Evolutionary conservation across 352 stramenopile species (phyloP), one percentile per base, ranked within the genome.

Genomic region (Globisporangium echinulatum): DNA sequence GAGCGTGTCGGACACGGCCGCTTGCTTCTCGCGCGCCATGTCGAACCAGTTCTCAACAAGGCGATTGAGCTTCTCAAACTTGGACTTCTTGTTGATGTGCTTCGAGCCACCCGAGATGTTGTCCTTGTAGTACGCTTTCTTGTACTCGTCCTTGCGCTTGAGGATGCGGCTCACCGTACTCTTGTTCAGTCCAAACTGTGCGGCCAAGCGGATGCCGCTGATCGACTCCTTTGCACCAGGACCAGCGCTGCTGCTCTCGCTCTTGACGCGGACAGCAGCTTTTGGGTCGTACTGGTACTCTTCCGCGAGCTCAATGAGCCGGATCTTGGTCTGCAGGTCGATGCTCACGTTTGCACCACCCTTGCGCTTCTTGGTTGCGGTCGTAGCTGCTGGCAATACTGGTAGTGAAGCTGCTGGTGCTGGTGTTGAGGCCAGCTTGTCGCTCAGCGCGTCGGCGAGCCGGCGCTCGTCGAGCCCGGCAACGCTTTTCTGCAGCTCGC

Each of bases 41-140:
- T 92, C 82, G 65, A 88, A 92, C 82, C 82, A 92, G 59, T 88
- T 92, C 63, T 92, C 82, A 0, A 92, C 82, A 3, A 92, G 71
- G 1, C 77, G 66, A 48, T 92, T 92, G 54, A 92, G 78, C 54
- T 88, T 88, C 42, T 92, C 82, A 59, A 89, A 92, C 70, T 90
- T 90, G 62, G 82, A 92, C 64, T 90, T 92, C 58, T 92, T 92
- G 74, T 90, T 92, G 58, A 92, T 92, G 59, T 92, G 82, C 67
- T 92, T 92, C 56, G 82, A 90, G 52, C 78, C 79, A 39, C 82
- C 82, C 33, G 82, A 88, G 61, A 92, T 79, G 56, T 90, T 90
- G 73, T 92, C 82, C 66, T 90, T 87, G 70, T 92, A 92, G 62
- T 88, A 92, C 17, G 82, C 82, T 61, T 90, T 88, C 71, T 92